Percentiles rank a stretch among this genome's conserved stretches.
Conservation (phyloP, 2,329 filamentous ascomycete genomes). For the Geoglossum cookeanum region DNA sequence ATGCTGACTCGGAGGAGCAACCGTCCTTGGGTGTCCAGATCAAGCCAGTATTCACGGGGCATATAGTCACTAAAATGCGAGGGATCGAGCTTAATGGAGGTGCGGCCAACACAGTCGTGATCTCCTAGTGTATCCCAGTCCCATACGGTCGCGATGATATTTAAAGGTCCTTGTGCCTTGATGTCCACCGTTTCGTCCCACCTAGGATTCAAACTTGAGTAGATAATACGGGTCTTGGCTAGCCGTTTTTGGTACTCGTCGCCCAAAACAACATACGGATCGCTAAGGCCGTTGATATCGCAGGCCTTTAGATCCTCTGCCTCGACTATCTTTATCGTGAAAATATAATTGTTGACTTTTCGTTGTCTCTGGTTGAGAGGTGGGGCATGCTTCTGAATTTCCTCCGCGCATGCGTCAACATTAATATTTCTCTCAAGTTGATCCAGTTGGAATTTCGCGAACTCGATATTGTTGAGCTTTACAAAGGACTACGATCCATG, state of each 20-base stretch:
- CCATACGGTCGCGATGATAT: slow-evolving; percentile 94
- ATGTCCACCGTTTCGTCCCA: slow-evolving; percentile 98
- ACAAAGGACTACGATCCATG: slow-evolving; percentile 57
- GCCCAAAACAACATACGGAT: slow-evolving; percentile 90
- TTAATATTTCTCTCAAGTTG: slow-evolving; percentile 79
- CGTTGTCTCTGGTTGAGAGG: slow-evolving; percentile 47
- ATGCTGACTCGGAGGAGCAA: slow-evolving; percentile 84
- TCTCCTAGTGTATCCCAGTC: slow-evolving; percentile 95
- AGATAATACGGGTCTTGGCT: slow-evolving; percentile 83
- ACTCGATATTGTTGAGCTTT: slow-evolving; percentile 95
- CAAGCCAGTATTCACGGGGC: slow-evolving; percentile 92
- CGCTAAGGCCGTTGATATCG: slow-evolving; percentile 81
- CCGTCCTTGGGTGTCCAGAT: slow-evolving; percentile 86
- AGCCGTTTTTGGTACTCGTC: slow-evolving; percentile 96
- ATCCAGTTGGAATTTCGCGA: slow-evolving; percentile 79
- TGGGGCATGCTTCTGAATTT: slow-evolving; percentile 56
- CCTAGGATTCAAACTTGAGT: slow-evolving; percentile 74
- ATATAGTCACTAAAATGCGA: slow-evolving; percentile 90
- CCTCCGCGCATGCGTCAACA: slow-evolving; percentile 71
- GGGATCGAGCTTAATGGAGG: slow-evolving; percentile 97
- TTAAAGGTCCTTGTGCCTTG: slow-evolving; percentile 74
- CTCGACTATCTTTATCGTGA: slow-evolving; percentile 97
- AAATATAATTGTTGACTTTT: slow-evolving; percentile 75
- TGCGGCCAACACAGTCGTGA: slow-evolving; percentile 90
- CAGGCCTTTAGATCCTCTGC: slow-evolving; percentile 97